Evolutionary conservation across 2,329 filamentous ascomycete species (phyloP), one percentile per base, ranked within the genome.

Genomic region (Aspergillus brasiliensis): DNA sequence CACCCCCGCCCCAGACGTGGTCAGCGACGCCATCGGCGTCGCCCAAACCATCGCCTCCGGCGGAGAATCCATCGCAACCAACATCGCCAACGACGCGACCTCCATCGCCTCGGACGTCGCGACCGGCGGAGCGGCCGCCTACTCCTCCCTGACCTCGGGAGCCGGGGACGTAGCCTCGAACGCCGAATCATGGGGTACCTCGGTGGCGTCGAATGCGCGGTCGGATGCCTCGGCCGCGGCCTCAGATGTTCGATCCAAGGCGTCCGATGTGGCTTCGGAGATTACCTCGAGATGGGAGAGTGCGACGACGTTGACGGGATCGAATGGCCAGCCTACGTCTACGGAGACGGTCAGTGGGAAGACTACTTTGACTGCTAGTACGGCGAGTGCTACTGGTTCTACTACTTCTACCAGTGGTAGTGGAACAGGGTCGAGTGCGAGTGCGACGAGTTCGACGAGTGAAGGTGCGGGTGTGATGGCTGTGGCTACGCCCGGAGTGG

Each of bases 401-500:
- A 21, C 48, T 10, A 10, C 15, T 8, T 34, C 28, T 21, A 34
- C 23, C 8, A 34, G 15, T 37, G 56, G 25, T n/a, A 53, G 34
- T 38, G 21, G 51, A 27, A n/a, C n/a, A n/a, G 56, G 56, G 21
- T 23, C 56, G 7, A 42, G 56, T 42, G 57, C 38, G 8, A 21
- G 19, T 8, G 65, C 64, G 21, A 27, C 62, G 23, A 49, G 62
- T 8, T 46, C 62, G 8, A 56, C 64, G 17, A 57, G 60, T 10
- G 67, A 66, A 47, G 66, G 56, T 46, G 68, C 65, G 19, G 64
- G 63, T 31, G 63, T 65, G 13, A 63, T 62, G 42, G 66, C 66
- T 21, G 62, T 68, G n/a, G 62, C 61, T 4, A 27, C 21, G 10
- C 38, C 17, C 2, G 27, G 54, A 46, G 3, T 51, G 48, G 53